Evolutionary conservation across 495 filamentous ascomycete species (phyloP).

Genomic region (Penicillium silybi): DNA sequence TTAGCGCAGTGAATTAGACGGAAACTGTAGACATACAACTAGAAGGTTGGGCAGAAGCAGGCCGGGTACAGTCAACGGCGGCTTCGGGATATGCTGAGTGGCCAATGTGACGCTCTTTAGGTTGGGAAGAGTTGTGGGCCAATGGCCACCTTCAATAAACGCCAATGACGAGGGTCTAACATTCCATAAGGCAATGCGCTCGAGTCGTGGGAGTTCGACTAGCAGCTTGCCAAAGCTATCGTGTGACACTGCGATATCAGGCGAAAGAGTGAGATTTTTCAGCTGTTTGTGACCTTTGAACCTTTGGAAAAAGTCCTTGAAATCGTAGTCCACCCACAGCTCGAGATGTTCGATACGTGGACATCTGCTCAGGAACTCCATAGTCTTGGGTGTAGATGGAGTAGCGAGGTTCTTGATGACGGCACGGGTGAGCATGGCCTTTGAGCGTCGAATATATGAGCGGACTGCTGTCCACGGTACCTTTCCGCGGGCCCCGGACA

Average conservation of each 20-base stretch:
- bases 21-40: not conserved
- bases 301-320: conserved; percentile 24
- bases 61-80: not conserved
- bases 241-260: conserved; percentile 28
- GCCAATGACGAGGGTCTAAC: conserved; percentile 13
- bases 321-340: conserved; percentile 16
- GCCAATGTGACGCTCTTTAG: conserved; percentile 31
- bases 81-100: conserved; percentile 4
- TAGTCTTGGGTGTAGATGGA: conserved; percentile 19
- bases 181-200: conserved; percentile 35
- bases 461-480: conserved; percentile 38
- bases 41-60: conserved; percentile 19
- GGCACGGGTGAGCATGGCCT: conserved; percentile 36
- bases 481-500: conserved; percentile 38
- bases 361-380: conserved; percentile 37
- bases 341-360: conserved; percentile 36
- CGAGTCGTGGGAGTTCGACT: conserved; percentile 34
- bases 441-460: conserved; percentile 41
- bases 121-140: conserved; percentile 33
- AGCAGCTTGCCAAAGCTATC: conserved; percentile 36
- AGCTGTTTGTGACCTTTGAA: conserved; percentile 35
- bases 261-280: conserved; percentile 38
- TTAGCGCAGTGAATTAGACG: not conserved
- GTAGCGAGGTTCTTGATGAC: conserved; percentile 32
- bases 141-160: conserved; percentile 10